Evolutionary conservation across 2,329 filamentous ascomycete species (phyloP).

Genomic region (Aspergillus ochraceus): DNA sequence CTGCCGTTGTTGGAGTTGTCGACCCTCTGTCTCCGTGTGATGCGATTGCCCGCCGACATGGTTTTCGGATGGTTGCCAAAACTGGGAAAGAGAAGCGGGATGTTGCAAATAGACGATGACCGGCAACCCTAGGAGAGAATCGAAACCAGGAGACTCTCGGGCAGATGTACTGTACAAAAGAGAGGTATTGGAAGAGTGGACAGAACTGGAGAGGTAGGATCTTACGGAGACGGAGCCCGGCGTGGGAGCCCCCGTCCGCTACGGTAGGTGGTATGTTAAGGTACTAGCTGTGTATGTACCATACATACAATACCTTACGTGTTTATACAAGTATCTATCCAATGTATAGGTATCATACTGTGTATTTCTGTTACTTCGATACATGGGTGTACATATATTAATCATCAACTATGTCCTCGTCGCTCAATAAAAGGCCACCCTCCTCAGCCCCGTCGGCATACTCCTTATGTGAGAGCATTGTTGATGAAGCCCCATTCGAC

Average conservation of each 20-base stretch:
- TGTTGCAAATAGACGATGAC: background rate
- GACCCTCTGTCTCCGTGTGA: background rate
- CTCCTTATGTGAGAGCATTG: background rate
- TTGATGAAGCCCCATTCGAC: background rate
- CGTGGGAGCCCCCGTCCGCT: too few relatives aligned
- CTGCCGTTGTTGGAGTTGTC: background rate
- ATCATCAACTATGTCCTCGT: conserved; percentile 81
- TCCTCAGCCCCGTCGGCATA: conserved; percentile 49
- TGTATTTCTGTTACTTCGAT: too few relatives aligned
- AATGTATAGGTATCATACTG: too few relatives aligned
- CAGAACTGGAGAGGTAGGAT: background rate
- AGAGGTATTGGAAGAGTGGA: background rate
- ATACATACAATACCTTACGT: background rate
- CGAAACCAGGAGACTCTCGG: too few relatives aligned
- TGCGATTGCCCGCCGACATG: background rate
- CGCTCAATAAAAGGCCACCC: conserved; percentile 71
- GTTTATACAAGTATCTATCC: too few relatives aligned
- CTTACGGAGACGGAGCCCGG: too few relatives aligned
- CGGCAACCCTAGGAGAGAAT: background rate
- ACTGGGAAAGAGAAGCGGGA: background rate
- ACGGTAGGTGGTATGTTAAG: too few relatives aligned
- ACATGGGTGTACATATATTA: background rate
- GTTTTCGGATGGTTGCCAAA: background rate
- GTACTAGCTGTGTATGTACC: background rate
- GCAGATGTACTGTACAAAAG: background rate